Evolutionary conservation across 768 basidiomycete genomes (phyloP), one percentile per base, ranked within the genome.

Genomic region (Hericium coralloides): DNA sequence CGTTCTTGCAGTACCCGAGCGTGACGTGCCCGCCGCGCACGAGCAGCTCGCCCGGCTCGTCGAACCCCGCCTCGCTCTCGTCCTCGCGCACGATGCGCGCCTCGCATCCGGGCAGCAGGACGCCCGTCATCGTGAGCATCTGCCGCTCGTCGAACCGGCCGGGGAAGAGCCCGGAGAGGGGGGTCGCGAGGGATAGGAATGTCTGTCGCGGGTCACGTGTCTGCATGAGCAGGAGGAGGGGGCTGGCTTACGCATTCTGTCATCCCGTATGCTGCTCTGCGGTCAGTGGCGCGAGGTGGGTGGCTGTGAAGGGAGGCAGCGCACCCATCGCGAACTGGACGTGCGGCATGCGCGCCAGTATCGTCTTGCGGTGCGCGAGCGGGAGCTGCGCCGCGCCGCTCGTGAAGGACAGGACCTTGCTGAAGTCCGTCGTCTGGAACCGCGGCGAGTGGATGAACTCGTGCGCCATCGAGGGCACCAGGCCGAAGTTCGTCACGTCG

Each of bases 1-100:
- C 77, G 65, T 91, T 86, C 49, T 82, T 79, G 80, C 81, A 85
- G 67, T 92, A 92, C 0, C 89, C 89, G 0, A 81, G 65, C 0
- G 81, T 78, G 31, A 89, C 66, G 59, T 80, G 85, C 0, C 58
- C 66, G 15, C 85, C 78, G 38, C 73, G 74, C 9, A 90, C 64
- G 71, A 78, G 82, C 8, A 91, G 69, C 60, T 92, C 87, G 1
- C 87, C 89, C 0, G 78, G 70, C 64, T 90, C 87, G 59, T 80
- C 74, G 17, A 74, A 56, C 2, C 69, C 74, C 0, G 80, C 84
- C 1, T 82, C 76, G 6, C 69, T 64, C 5, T 84, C 84, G 58
- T 85, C 83, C 15, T 82, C 81, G 0, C 78, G 76, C 14, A 85
- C 62, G 47, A 84, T 72, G 18, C 81, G 79, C 2, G 77, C 87